A percentile compares a stretch with the other conserved stretches of the same genome.
phyloP scores from a whole-genome alignment of 495 filamentous ascomycete species.

The Saxophila tyrrhenica region DNA sequence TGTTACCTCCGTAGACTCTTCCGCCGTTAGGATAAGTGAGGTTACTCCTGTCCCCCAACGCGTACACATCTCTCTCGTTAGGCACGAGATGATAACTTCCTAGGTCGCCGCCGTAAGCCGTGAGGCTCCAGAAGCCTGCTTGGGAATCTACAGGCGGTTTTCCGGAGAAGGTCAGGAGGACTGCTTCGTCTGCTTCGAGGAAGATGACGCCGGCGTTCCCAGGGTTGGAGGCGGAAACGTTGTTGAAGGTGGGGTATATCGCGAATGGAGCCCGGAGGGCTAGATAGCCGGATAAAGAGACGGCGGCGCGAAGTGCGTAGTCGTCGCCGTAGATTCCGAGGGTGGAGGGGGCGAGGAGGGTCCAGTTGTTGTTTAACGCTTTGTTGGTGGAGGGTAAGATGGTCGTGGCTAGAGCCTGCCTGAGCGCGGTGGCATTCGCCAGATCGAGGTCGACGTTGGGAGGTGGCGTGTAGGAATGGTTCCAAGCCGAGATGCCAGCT shows the following conservation, averaged over 20 bases:
- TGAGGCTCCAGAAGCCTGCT: conserved; percentile 32
- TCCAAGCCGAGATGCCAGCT: conserved; percentile 8
- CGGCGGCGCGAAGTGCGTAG: conserved; percentile 12
- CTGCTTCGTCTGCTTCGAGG: conserved; percentile 5
- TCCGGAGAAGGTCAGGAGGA: conserved; percentile 24
- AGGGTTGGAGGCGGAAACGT: not conserved
- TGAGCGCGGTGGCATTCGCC: not conserved
- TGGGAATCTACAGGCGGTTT: conserved; percentile 24
- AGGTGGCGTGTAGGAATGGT: conserved; percentile 1
- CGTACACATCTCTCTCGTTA: conserved; percentile 23
- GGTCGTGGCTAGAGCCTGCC: not conserved
- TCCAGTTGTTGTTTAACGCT: conserved; percentile 8
- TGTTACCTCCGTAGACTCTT: conserved; percentile 18
- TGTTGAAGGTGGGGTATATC: conserved; percentile 14
- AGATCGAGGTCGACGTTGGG: not conserved
- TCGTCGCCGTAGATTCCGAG: conserved; percentile 9
- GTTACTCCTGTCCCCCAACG: conserved; percentile 26
- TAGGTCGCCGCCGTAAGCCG: conserved; percentile 20
- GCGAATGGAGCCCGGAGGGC: conserved; percentile 9
- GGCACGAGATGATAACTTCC: conserved; percentile 17
- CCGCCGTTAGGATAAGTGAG: conserved; percentile 26
- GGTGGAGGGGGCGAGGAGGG: not conserved
- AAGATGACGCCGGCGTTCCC: conserved; percentile 16
- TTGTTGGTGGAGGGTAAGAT: not conserved
- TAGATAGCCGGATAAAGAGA: conserved; percentile 19